Evolutionary conservation across 1,284 basidiomycete genomes (phyloP), one percentile per base, ranked within the genome.

Genomic region (Boletellus dicymbophilus): DNA sequence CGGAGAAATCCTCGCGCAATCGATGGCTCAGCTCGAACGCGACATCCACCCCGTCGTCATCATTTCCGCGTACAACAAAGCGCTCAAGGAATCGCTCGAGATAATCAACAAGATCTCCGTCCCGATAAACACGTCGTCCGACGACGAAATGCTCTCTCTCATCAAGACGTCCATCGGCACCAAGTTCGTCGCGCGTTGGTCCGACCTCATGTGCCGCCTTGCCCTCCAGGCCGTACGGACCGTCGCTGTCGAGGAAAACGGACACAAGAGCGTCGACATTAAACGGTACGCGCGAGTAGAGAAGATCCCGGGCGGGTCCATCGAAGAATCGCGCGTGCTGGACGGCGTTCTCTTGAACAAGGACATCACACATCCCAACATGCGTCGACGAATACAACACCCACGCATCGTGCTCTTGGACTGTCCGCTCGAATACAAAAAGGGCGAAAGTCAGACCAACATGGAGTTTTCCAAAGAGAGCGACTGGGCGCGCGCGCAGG

Each of bases 111-210:
- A 78, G 46, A 91, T 98, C 62, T 95, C 94, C 8, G 76, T 93
- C 51, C 94, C 94, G 26, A 96, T 99, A 65, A 85, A 99, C 73
- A 85, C 88, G 18, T 80, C 81, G 38, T 85, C 90, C 62, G 95
- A 99, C 59, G 79, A 82, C 23, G 88, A 95, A 62, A 99, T 99
- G 96, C 85, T 98, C 36, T 82, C 91, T 5, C 83, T 99, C 62
- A 98, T 99, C 81, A 98, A 98, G 75, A 97, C 93, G 0, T 96
- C 94, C 42, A 98, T 99, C 71, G 96, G 96, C n/a, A 99, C 97
- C 51, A 99, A 99, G 72, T 98, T 99, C 64, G 93, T 95, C 59
- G 87, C 86, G 34, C 84, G 96, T 43, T 99, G 96, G 96, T 92
- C 91, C 1, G 94, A 97, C 62, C 85, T 98, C 57, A 99, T 99